These are phyloP conservation scores for Huntiella bhutanensis DNA, from an alignment of 2,329 filamentous ascomycete species.

Conservation along the genomic window DNA sequence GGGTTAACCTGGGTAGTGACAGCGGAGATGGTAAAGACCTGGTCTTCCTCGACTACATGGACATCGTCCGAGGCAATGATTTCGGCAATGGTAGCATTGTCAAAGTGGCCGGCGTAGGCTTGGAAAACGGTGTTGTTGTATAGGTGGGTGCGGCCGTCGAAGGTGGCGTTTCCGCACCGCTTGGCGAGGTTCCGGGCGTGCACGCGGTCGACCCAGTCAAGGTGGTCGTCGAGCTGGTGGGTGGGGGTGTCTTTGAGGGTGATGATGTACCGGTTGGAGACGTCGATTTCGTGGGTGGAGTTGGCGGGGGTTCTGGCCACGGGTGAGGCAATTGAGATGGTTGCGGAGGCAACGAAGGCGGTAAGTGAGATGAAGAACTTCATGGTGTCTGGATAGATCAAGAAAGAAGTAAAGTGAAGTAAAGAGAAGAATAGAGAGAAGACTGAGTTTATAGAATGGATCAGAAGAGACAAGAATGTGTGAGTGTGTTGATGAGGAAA, in stretches of 20 bases:
- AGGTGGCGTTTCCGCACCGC: constrained; percentile 15
- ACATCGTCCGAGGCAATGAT: constrained; percentile 23
- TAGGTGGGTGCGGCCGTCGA: neutral
- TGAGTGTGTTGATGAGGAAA: too few relatives aligned
- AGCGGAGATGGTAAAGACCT: neutral
- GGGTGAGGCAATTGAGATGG: neutral
- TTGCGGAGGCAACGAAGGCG: neutral
- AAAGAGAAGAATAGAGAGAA: too few relatives aligned
- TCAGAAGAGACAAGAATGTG: too few relatives aligned
- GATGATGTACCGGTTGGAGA: constrained; percentile 21
- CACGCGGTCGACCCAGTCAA: constrained; percentile 18
- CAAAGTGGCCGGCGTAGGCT: constrained; percentile 26
- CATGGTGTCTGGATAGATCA: neutral
- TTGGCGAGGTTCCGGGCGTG: constrained; percentile 18
- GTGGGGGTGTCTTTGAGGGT: constrained; percentile 22
- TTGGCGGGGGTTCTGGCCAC: neutral
- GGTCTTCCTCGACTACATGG: constrained; percentile 15
- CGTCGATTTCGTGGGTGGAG: neutral
- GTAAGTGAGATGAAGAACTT: neutral
- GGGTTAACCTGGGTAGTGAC: constrained; percentile 15
- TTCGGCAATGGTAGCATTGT: constrained; percentile 21
- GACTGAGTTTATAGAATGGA: too few relatives aligned
- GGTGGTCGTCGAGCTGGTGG: constrained; percentile 18
- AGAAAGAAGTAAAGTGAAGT: neutral
- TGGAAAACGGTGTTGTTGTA: constrained; percentile 10